Evolutionary conservation across 148 eudicot genomes (phyloP).

Genomic region (Vaccinium vitisidaea): DNA sequence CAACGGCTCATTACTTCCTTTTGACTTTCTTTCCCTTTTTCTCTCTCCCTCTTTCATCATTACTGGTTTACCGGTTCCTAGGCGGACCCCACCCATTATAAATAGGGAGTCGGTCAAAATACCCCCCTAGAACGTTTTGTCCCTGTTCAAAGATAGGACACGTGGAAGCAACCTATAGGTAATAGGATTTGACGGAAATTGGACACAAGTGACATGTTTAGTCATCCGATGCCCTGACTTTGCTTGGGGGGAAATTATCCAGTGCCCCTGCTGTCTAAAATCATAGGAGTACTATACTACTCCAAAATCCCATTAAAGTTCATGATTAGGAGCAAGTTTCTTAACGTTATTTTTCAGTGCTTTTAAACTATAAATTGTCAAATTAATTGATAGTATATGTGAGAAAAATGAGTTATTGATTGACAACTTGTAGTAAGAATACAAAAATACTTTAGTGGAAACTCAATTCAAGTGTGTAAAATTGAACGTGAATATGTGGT

Average conservation of each 20-base stretch:
- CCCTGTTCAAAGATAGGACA: not conserved
- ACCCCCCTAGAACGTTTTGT: not conserved
- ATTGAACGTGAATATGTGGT: too few species aligned
- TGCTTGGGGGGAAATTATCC: not conserved
- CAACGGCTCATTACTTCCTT: constrained; percentile 39
- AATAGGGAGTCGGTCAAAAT: constrained; percentile 30
- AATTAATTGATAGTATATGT: too few species aligned
- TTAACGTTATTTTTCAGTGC: too few species aligned
- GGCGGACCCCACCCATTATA: constrained; percentile 18
- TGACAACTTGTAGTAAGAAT: too few species aligned
- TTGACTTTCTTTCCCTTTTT: constrained; percentile 34
- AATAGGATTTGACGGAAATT: constrained; percentile 22
- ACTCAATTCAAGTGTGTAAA: too few species aligned
- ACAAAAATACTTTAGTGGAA: too few species aligned
- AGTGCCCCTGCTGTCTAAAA: not conserved
- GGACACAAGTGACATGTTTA: constrained; percentile 14
- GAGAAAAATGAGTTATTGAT: too few species aligned
- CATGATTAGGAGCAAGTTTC: too few species aligned
- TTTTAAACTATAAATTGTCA: too few species aligned
- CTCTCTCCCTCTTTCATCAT: constrained; percentile 10
- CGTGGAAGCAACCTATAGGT: constrained; percentile 27
- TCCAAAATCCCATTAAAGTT: not conserved
- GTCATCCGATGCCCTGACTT: not conserved
- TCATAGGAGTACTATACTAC: not conserved
- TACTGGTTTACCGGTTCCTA: constrained; percentile 23